Percentiles rank a stretch among this genome's conserved stretches.
These are phyloP conservation scores for Irpex sp. DNA, from an alignment of 1,284 basidiomycete species.

Conservation along the genomic window DNA sequence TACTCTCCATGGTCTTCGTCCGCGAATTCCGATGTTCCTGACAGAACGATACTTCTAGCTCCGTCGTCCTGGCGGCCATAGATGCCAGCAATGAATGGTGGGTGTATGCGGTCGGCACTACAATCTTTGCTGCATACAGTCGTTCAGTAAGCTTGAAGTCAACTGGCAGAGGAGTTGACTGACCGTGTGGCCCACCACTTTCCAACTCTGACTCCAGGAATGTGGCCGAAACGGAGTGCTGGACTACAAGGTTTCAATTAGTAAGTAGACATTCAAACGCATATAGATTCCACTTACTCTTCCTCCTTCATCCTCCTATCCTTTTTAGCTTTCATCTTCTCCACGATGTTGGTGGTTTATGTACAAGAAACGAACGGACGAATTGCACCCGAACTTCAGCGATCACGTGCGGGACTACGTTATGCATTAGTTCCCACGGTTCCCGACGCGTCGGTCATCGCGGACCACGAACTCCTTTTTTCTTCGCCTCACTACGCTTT, in stretches of 20 bases:
- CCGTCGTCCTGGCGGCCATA: slow-evolving; percentile 9
- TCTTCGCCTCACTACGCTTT: no score
- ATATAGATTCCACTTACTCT: background rate
- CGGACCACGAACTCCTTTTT: no score
- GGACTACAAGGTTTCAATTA: background rate
- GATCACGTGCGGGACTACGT: no score
- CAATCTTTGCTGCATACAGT: slow-evolving; percentile 3
- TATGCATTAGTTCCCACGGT: no score
- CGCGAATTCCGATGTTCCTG: slow-evolving; percentile 2
- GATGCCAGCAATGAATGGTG: slow-evolving; percentile 6
- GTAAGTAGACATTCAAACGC: background rate
- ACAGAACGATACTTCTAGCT: slow-evolving; percentile 5
- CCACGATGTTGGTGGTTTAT: background rate
- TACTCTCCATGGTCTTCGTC: slow-evolving; percentile 7
- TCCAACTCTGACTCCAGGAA: background rate
- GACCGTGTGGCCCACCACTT: background rate
- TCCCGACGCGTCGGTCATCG: no score
- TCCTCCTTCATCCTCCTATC: background rate
- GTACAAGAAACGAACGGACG: no score
- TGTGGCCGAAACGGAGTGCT: background rate
- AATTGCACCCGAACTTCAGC: no score
- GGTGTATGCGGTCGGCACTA: slow-evolving; percentile 4
- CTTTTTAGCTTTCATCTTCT: background rate
- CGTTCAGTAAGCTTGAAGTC: background rate
- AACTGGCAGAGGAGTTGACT: background rate